Evolutionary conservation across 2,329 filamentous ascomycete species (phyloP), one percentile per base, ranked within the genome.

Genomic region (Colletotrichum destructivum): DNA sequence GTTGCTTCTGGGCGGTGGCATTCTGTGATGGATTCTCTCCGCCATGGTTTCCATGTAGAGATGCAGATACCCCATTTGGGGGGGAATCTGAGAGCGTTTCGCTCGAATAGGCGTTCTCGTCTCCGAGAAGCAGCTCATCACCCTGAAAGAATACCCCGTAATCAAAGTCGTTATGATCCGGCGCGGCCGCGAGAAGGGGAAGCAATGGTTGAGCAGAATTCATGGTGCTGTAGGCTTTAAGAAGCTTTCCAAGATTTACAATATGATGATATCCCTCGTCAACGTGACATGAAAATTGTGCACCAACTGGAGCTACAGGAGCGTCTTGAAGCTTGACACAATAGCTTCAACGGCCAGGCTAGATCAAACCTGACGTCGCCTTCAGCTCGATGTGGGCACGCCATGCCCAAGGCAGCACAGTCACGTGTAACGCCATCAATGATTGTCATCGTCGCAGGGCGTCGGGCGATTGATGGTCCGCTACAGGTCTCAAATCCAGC

Each of bases 131-230:
- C 15, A 49, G 59, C 38, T 76, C 74, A 13, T 61, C 65, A 26
- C 77, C 75, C 44, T 82, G 78, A 31, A 85, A 77, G 64, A 84
- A 84, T 55, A 78, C 78, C 11, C 76, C 77, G 55, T 84, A 84
- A 75, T 84, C 83, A 56, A 84, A 84, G 16, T 82, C 76, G 40
- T 56, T 76, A 6, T 76, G 51, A n/a, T 78, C 76, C 6, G 78
- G 78, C 8, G 76, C 70, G 62, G 81, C 78, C 38, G 76, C 69
- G 35, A 84, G 75, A 44, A 81, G 54, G 4, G 55, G 23, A 15
- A 59, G 63, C 11, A 47, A 42, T 49, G 52, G 8, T 13, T 15
- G 46, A 13, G 59, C 46, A 44, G 47, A 56, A 11, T 72, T 49
- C 67, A 71, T 71, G 40, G 21, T 55, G 38, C 11, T 26, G 52